Evolutionary conservation across 192 early-diverging fungal species (phyloP).

Genomic region (Funneliformis mosseae): DNA sequence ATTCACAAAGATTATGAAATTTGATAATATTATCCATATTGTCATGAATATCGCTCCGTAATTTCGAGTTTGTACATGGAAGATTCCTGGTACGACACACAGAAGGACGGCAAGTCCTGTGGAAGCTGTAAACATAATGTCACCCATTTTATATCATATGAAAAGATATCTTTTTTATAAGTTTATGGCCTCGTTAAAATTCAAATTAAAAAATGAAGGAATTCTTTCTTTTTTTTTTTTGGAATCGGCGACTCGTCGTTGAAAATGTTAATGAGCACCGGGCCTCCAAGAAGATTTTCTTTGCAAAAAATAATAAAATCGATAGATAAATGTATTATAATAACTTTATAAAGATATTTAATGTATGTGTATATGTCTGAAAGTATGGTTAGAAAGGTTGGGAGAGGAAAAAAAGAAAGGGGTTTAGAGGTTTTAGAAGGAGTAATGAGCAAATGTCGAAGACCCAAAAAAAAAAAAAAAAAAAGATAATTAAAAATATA

Average conservation of each 20-base stretch:
- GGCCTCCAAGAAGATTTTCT: not conserved
- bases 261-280: not conserved
- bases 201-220: not conserved
- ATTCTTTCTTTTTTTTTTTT: not conserved
- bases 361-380: not conserved
- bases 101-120: not conserved
- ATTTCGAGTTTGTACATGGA: constrained; percentile 24
- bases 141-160: constrained; percentile 8
- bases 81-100: not conserved
- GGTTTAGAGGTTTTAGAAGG: not conserved
- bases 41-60: constrained; percentile 26
- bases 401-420: not conserved
- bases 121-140: not conserved
- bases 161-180: not conserved
- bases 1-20: constrained; percentile 8
- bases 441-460: not conserved
- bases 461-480: not conserved
- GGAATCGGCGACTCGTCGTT: not conserved
- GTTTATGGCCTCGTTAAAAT: not conserved
- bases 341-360: not conserved
- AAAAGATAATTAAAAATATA: too few species aligned
- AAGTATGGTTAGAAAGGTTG: not conserved
- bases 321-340: not conserved
- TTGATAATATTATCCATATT: not conserved
- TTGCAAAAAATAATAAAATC: too few species aligned